Evolutionary conservation across 495 filamentous ascomycete genomes (phyloP).

Genomic region (Darksidea phi): DNA sequence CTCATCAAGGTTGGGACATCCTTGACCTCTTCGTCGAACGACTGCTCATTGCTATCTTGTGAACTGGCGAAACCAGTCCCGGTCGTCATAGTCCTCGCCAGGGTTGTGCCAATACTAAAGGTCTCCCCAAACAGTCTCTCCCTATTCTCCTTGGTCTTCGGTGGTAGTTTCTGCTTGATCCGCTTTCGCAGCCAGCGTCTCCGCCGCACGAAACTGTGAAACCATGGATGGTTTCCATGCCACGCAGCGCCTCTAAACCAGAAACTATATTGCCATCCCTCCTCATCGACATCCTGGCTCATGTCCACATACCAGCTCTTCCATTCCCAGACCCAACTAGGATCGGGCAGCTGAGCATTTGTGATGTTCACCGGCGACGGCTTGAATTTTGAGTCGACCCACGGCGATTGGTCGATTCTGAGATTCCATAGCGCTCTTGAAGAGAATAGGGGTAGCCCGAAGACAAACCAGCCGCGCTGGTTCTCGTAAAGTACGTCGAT

Average conservation of each 20-base stretch:
- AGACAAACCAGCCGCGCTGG: constrained; percentile 63
- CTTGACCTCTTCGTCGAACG: constrained; percentile 56
- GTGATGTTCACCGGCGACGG: constrained; percentile 80
- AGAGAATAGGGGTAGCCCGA: constrained; percentile 86
- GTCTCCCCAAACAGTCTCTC: constrained; percentile 72
- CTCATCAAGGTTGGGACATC: constrained; percentile 65
- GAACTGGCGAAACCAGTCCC: constrained; percentile 16
- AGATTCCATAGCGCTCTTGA: constrained; percentile 75
- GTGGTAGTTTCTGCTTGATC: constrained; percentile 54
- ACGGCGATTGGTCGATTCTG: constrained; percentile 70
- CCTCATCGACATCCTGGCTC: constrained; percentile 81
- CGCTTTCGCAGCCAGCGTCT: constrained; percentile 85
- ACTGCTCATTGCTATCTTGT: constrained; percentile 22
- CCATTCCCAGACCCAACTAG: constrained; percentile 96
- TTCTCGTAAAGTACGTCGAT: constrained; percentile 96
- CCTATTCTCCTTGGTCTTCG: constrained; percentile 39
- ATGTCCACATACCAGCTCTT: constrained; percentile 91
- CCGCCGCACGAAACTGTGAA: constrained; percentile 85
- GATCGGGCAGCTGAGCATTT: constrained; percentile 90
- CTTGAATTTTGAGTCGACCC: constrained; percentile 74
- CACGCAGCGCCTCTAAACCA: constrained; percentile 77
- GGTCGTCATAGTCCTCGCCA: constrained; percentile 29
- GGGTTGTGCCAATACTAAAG: constrained; percentile 68
- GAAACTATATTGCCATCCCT: constrained; percentile 95
- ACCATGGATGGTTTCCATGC: constrained; percentile 91